Conservation (phyloP, 2,329 filamentous ascomycete genomes). For the Monosporascus sp. region DNA sequence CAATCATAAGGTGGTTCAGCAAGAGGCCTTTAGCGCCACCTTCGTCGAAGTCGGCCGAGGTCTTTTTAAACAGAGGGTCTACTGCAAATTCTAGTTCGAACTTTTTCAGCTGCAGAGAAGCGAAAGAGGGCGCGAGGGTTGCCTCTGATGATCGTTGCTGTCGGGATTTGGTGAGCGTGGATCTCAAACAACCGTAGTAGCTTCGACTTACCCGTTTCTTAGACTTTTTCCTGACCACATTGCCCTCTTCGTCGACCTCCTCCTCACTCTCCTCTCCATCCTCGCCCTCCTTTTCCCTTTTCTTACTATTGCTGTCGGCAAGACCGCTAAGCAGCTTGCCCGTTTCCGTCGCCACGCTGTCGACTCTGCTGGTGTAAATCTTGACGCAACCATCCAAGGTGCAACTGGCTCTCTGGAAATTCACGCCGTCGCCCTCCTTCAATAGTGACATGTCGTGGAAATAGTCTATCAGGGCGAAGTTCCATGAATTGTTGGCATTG, state of each 20-base stretch:
- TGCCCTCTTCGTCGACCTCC: slow-evolving; percentile 57
- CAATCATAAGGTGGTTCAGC: slow-evolving; percentile 94
- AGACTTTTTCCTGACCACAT: slow-evolving; percentile 51
- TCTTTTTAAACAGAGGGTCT: slow-evolving; percentile 98
- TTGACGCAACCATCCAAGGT: slow-evolving; percentile 97
- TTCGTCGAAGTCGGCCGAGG: slow-evolving; percentile 96
- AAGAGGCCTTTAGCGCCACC: slow-evolving; percentile 92
- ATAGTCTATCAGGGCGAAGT: slow-evolving; percentile 99
- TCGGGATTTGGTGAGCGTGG: slow-evolving; percentile 17
- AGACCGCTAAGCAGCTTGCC: slow-evolving; percentile 90
- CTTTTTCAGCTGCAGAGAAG: slow-evolving; percentile 87
- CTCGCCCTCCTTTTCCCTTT: slow-evolving; percentile 59
- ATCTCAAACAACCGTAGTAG: not conserved
- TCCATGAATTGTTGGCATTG: slow-evolving; percentile 97
- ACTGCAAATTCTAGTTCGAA: slow-evolving; percentile 96
- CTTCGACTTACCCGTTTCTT: slow-evolving; percentile 64
- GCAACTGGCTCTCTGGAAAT: slow-evolving; percentile 97
- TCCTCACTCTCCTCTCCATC: slow-evolving; percentile 64
- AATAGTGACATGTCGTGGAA: slow-evolving; percentile 98
- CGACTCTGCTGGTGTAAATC: slow-evolving; percentile 96
- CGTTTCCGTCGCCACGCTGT: slow-evolving; percentile 96
- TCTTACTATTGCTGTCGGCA: slow-evolving; percentile 77
- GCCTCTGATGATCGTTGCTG: slow-evolving; percentile 78
- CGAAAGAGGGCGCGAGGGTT: slow-evolving; percentile 86
- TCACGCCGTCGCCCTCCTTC: slow-evolving; percentile 93